Evolutionary conservation across 306 rosid species (phyloP), one percentile per base, ranked within the genome.

Genomic region (Lablab purpureus): DNA sequence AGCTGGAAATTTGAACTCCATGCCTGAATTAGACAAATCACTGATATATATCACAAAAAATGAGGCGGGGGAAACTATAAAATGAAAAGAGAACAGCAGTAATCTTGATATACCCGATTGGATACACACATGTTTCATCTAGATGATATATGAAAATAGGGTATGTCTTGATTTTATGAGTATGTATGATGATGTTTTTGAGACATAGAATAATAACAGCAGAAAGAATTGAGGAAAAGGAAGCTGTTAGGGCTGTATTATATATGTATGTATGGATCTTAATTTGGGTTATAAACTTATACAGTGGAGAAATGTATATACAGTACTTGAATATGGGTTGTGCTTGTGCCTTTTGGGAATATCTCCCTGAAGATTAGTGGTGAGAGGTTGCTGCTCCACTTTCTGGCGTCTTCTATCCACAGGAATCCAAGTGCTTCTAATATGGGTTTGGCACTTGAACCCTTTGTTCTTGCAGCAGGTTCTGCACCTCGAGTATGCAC

Each of bases 371-470:
- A 62, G 34, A 45, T n/a, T 17, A 62, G 76, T 22, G 1, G 36
- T 69, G 63, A 4, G 27, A 52, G 74, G 62, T 0, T 32, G 58
- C 7, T 77, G 77, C 8, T 67, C 78, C 50, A 62, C 18, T 68
- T 81, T 78, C 1, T 79, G 89, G 71, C 87, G 86, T 55, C 93
- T 83, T 66, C 71, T 78, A 66, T 83, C 74, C 0, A 81, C 82
- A 69, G 93, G 90, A 71, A 87, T 78, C 97, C 95, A 90, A 66
- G 97, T 92, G 72, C 96, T 90, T 45, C 79, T 86, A 59, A 92
- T 59, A 78, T 90, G 97, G 19, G 92, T 92, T 82, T 83, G 84
- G 71, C 97, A 92, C 5, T 67, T 71, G 73, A 90, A 87, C 2
- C 90, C 93, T 83, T 84, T 88, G 87, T 78, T 87, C 41, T 87